Percentiles rank a stretch among this genome's conserved stretches.
These are phyloP conservation scores for Elsinoe necatrix DNA, from an alignment of 2,329 filamentous ascomycete genomes.

Conservation along the genomic window DNA sequence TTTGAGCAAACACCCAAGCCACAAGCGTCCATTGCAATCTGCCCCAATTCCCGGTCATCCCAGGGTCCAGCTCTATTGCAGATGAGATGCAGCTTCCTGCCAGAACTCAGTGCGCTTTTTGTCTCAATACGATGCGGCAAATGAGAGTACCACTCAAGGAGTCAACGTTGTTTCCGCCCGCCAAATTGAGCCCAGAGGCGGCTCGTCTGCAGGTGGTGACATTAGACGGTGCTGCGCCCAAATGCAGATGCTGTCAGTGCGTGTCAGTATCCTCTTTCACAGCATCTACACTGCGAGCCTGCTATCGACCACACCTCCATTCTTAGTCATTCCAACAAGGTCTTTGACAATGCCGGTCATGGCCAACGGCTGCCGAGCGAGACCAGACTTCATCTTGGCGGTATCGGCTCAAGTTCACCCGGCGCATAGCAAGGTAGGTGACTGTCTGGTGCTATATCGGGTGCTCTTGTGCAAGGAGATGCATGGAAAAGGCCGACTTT, in stretches of 20 bases:
- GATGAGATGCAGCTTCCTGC: neutral
- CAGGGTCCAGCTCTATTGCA: neutral
- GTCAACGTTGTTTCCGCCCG: neutral
- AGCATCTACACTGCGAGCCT: too few relatives aligned
- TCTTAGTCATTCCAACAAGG: too few relatives aligned
- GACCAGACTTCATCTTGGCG: too few relatives aligned
- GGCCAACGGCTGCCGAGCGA: too few relatives aligned
- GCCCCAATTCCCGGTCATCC: neutral
- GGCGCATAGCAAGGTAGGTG: too few relatives aligned
- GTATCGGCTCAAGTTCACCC: too few relatives aligned
- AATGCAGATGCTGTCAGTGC: too few relatives aligned
- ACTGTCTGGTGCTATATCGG: slow-evolving; percentile 44
- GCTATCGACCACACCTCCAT: too few relatives aligned
- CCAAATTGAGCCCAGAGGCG: slow-evolving; percentile 1
- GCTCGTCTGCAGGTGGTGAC: neutral
- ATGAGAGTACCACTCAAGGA: neutral
- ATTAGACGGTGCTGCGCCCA: too few relatives aligned
- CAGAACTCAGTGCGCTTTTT: neutral
- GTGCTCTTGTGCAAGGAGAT: slow-evolving; percentile 34
- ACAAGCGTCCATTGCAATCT: neutral
- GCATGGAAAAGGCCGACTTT: slow-evolving; percentile 33
- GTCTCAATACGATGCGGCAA: neutral
- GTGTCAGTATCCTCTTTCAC: too few relatives aligned
- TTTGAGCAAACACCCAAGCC: neutral
- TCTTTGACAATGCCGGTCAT: too few relatives aligned